phyloP scores from a whole-genome alignment of 1,284 basidiomycete genomes.

The Fomitopsis palustris region DNA sequence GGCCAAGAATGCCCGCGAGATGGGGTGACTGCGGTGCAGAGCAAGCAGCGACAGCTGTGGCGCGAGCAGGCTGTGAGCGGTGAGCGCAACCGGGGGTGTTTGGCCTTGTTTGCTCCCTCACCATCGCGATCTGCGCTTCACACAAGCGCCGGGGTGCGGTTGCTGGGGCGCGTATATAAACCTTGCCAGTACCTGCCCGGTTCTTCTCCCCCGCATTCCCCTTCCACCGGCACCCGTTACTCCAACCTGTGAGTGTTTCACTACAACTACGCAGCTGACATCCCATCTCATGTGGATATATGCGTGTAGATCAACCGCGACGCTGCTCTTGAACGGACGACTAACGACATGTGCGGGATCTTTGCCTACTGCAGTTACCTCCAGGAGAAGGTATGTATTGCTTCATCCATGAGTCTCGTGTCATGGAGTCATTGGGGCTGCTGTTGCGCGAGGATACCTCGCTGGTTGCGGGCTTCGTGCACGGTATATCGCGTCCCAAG shows the following conservation, averaged over 20 bases:
- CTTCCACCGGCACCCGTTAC: not conserved
- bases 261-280: no score
- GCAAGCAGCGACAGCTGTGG: no score
- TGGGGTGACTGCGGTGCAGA: not conserved
- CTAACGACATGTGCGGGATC: slow-evolving; percentile 79
- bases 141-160: not conserved
- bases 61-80: no score
- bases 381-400: slow-evolving; percentile 78
- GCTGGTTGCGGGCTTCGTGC: not conserved
- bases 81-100: slow-evolving; percentile 4
- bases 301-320: not conserved
- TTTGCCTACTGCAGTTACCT: slow-evolving; percentile 94
- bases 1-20: not conserved
- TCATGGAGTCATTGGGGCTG: no score
- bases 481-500: not conserved
- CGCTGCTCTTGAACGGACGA: not conserved
- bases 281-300: no score
- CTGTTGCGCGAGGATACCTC: not conserved
- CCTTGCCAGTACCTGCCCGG: not conserved
- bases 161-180: slow-evolving; percentile 3
- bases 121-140: slow-evolving; percentile 7
- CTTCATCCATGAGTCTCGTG: no score
- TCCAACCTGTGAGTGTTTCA: no score
- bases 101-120: slow-evolving; percentile 1
- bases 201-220: slow-evolving; percentile 1